Evolutionary conservation across 208 protist species (phyloP).

Genomic region (Herpetomonas tarakana): DNA sequence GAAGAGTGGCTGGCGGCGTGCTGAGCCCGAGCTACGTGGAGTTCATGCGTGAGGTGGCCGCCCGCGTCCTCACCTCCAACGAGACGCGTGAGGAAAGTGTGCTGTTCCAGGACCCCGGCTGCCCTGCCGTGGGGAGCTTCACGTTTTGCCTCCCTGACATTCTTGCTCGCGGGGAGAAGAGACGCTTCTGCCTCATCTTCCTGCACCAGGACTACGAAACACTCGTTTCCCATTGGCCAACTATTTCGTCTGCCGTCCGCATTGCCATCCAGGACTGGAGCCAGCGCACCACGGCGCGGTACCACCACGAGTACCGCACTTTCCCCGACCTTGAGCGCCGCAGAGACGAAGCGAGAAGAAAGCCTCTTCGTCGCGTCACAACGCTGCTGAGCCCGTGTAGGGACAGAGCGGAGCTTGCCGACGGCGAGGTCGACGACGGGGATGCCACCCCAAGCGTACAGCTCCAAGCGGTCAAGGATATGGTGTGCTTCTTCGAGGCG

Average conservation of each 20-base stretch:
- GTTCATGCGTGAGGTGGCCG: conserved; percentile 49
- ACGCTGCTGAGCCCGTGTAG: conserved; percentile 24
- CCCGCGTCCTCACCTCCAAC: conserved; percentile 62
- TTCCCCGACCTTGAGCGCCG: conserved; percentile 54
- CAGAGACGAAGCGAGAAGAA: conserved; percentile 55
- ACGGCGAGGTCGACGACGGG: conserved; percentile 14
- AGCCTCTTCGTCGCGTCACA: conserved; percentile 48
- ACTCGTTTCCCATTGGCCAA: conserved; percentile 45
- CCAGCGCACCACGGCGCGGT: conserved; percentile 22
- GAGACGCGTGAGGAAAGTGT: conserved; percentile 57
- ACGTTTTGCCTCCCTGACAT: conserved; percentile 80
- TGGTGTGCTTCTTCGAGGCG: conserved; percentile 31
- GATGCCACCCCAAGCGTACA: conserved; percentile 17
- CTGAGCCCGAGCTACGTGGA: conserved; percentile 37
- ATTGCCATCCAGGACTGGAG: conserved; percentile 43
- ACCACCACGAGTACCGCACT: conserved; percentile 52
- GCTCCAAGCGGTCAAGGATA: background rate
- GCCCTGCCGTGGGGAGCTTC: conserved; percentile 58
- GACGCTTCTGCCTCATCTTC: conserved; percentile 72
- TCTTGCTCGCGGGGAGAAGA: conserved; percentile 70
- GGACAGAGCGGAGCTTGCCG: conserved; percentile 6
- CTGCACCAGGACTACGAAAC: conserved; percentile 51
- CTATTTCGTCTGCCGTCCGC: conserved; percentile 31
- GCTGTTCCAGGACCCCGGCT: conserved; percentile 60
- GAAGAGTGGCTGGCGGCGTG: conserved; percentile 38